Conservation (phyloP, 78 protist species). For the Tieghemostelium lacteum region DNA sequence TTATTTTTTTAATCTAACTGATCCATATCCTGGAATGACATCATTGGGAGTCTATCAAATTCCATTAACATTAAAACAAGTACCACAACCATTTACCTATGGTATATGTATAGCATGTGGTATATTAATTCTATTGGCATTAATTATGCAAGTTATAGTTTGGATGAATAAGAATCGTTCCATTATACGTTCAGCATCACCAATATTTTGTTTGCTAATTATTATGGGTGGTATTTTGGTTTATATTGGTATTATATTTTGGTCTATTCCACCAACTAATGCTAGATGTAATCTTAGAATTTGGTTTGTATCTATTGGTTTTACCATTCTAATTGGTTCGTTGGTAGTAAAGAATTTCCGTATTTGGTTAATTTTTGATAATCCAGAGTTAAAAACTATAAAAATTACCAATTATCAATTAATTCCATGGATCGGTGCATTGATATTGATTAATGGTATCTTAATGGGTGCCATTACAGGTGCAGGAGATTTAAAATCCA, state of each 20-base stretch:
- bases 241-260: slow-evolving; percentile 38
- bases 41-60: slow-evolving; percentile 20
- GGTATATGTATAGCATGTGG: slow-evolving; percentile 10
- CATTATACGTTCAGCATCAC: slow-evolving; percentile 58
- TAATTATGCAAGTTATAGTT: neutral
- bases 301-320: slow-evolving; percentile 60
- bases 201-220: slow-evolving; percentile 24
- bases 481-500: neutral
- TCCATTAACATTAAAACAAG: neutral
- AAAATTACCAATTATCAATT: slow-evolving; percentile 66
- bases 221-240: slow-evolving; percentile 44
- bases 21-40: no score
- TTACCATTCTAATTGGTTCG: slow-evolving; percentile 25
- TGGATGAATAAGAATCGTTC: slow-evolving; percentile 1
- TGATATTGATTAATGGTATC: slow-evolving; percentile 3
- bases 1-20: no score
- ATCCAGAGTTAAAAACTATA: slow-evolving; percentile 58
- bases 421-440: slow-evolving; percentile 51
- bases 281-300: slow-evolving; percentile 16
- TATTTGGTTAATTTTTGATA: slow-evolving; percentile 59
- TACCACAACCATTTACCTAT: neutral
- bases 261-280: neutral
- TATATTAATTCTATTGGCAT: no score
- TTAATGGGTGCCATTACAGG: slow-evolving; percentile 21
- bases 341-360: slow-evolving; percentile 60